Base-by-base conservation (phyloP, 2,329 filamentous ascomycete species). In the Aciculosporium take region DNA sequence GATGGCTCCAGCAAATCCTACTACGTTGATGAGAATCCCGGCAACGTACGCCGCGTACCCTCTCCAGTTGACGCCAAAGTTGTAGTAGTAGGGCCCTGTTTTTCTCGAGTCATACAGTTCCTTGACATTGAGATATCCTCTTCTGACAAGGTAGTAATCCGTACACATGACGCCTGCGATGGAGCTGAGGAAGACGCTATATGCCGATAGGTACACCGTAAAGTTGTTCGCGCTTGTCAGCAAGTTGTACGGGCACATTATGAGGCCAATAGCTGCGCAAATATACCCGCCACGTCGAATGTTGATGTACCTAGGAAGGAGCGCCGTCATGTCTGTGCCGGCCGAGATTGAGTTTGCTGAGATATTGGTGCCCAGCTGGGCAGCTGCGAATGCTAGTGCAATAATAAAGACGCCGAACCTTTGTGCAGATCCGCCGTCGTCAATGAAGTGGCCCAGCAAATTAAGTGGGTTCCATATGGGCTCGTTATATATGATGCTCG, bases 111-210 rank as follows among this genome's bases (percentile, higher is more conserved):
- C 80, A 66, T 94, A 95, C 0, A 95, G 72, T 42, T 85, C 78
- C 52, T 76, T 79, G 49, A 89, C 68, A 49, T 87, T 76, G 2
- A 91, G 68, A 57, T 87, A 94, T 5, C 88, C 88, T 44, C 73
- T 79, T 44, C 88, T 81, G 5, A 94, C 84, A 42, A 82, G 47
- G 61, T 93, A 95, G 66, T 95, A 95, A 60, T 95, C 88, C 50
- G 71, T 74, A 45, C 87, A 68, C 65, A 94, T 91, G 48, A 94
- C 85, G n/a, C 88, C 88, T 0, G 85, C 87, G 47, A 95, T 93
- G 33, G 83, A 86, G 45, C 83, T 88, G n/a, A 95, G 72, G 63
- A 95, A 95, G 43, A 95, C 86, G 3, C 83, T 87, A 66, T 94
- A 94, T 1, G 88, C 82, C 1, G 84, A 91, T 1, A 95, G 76